Conservation (phyloP, 768 basidiomycete species). For the Dioszegia aurantiaca region DNA sequence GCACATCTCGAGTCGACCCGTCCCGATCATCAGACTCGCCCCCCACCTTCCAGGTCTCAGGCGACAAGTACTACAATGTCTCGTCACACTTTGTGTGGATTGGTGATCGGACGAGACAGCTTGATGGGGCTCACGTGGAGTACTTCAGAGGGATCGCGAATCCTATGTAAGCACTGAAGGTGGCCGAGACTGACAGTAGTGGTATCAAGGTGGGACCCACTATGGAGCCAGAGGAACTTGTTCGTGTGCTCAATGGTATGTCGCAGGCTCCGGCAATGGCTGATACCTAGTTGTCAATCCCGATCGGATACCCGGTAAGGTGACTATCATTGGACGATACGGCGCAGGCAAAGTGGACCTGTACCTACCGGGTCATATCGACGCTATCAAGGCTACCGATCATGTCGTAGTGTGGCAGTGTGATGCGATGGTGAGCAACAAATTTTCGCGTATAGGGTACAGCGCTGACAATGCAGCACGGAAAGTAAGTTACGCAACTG, state of each 20-base stretch:
- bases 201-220: conserved; percentile 94
- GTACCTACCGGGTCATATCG: conserved; percentile 75
- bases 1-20: conserved; percentile 1
- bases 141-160: conserved; percentile 52
- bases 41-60: not conserved
- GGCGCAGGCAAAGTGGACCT: conserved; percentile 79
- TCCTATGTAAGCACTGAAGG: conserved; percentile 37
- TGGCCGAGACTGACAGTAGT: conserved; percentile 14
- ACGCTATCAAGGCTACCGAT: conserved; percentile 69
- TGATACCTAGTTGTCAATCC: conserved; percentile 74
- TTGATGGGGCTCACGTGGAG: conserved; percentile 91
- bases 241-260: conserved; percentile 69
- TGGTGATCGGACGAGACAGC: conserved; percentile 88
- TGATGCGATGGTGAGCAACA: conserved; percentile 83
- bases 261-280: conserved; percentile 1
- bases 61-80: conserved; percentile 71
- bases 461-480: conserved; percentile 14
- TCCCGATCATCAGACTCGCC: not conserved
- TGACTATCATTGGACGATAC: conserved; percentile 90
- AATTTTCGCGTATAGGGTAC: not conserved
- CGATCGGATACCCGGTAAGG: conserved; percentile 71
- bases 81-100: conserved; percentile 97
- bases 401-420: conserved; percentile 93
- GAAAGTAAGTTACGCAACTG: conserved; percentile 13
- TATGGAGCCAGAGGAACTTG: conserved; percentile 74